These are phyloP conservation scores for Botrytis medusae DNA, from an alignment of 2,329 filamentous ascomycete genomes.

Conservation along the genomic window DNA sequence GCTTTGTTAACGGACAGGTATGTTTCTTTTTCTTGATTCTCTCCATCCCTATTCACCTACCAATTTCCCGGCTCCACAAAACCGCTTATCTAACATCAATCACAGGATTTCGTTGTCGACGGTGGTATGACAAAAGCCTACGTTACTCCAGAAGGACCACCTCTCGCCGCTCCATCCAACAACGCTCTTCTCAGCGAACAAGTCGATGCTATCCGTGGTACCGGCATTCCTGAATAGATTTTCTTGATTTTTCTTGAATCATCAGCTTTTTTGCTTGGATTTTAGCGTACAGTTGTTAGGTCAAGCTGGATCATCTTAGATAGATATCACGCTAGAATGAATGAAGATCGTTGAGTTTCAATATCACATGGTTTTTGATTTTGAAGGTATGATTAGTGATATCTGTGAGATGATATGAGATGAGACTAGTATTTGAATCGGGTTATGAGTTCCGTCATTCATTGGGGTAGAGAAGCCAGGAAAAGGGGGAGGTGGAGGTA, in stretches of 20 bases:
- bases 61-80: not conserved
- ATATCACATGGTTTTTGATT: not conserved
- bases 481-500: too few relatives aligned
- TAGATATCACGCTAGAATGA: not conserved
- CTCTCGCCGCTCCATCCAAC: conserved; percentile 53
- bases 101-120: conserved; percentile 84
- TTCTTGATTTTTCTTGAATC: not conserved
- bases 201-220: conserved; percentile 40
- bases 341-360: not conserved
- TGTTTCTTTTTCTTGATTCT: not conserved
- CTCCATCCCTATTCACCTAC: not conserved
- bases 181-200: conserved; percentile 39
- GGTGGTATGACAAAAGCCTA: conserved; percentile 96
- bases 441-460: not conserved
- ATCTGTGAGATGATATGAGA: not conserved
- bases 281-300: not conserved
- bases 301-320: not conserved
- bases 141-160: conserved; percentile 63
- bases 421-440: not conserved
- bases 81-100: not conserved
- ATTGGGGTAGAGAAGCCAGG: not conserved
- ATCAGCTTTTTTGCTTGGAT: not conserved
- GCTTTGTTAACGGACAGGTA: conserved; percentile 69
- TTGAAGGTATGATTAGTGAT: not conserved
- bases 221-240: conserved; percentile 19